Percentiles rank a stretch among this genome's conserved stretches.
These are phyloP conservation scores for Saccharomycopsis babjevae DNA, from an alignment of 805 yeast species.

Conservation along the genomic window DNA sequence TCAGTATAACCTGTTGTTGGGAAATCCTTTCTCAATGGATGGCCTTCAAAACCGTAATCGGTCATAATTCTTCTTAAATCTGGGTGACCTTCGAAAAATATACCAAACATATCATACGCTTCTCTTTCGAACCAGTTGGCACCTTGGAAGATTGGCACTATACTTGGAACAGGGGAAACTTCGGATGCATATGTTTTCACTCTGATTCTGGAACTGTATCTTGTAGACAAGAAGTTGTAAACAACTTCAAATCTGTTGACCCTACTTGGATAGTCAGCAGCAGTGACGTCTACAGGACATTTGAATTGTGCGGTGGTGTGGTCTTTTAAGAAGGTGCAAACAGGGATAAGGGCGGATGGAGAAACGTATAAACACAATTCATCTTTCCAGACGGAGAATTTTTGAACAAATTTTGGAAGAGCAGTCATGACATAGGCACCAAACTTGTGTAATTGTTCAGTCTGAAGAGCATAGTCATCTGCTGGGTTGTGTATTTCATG, in stretches of 20 bases:
- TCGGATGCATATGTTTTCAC: constrained; percentile 85
- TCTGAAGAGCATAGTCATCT: constrained; percentile 56
- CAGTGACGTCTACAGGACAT: constrained; percentile 70
- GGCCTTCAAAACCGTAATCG: constrained; percentile 88
- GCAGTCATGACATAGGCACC: constrained; percentile 71
- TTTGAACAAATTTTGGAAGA: constrained; percentile 73
- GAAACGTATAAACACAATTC: constrained; percentile 69
- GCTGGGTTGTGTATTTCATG: constrained; percentile 50
- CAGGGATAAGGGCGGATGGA: constrained; percentile 68
- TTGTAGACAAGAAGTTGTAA: constrained; percentile 68
- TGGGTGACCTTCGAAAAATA: constrained; percentile 82
- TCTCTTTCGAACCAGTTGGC: constrained; percentile 90
- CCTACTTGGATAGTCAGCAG: constrained; percentile 79
- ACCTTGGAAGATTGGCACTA: constrained; percentile 64
- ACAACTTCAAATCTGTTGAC: constrained; percentile 80
- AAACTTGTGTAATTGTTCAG: constrained; percentile 68
- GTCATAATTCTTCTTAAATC: constrained; percentile 85
- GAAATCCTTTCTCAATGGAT: constrained; percentile 85
- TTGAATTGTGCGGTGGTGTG: constrained; percentile 79
- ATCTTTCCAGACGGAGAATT: constrained; percentile 85
- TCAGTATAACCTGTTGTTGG: constrained; percentile 89
- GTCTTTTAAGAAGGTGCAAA: constrained; percentile 56
- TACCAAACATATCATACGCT: constrained; percentile 78
- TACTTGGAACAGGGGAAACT: constrained; percentile 69
- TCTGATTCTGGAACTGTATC: constrained; percentile 79